Evolutionary conservation across 805 yeast genomes (phyloP), one percentile per base, ranked within the genome.

Genomic region (Brettanomyces nanus): DNA sequence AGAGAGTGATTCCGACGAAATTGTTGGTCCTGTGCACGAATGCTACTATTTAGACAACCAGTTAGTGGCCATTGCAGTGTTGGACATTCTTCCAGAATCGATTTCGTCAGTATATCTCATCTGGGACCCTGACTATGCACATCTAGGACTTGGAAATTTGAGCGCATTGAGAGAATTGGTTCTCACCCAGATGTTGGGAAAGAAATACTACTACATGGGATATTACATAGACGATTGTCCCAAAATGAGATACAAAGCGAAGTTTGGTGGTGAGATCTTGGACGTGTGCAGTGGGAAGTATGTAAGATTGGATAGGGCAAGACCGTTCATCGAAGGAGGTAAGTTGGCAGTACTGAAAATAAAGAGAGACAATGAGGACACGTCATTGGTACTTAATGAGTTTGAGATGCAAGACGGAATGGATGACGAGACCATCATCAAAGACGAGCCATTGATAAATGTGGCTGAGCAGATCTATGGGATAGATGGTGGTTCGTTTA

Each of bases 31-130:
- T 1, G 68, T 72, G 2, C 97, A 87, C 56, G 94, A 85, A 51
- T 72, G 85, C 53, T 87, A 85, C 52, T 84, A 80, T 48, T 54
- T 69, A 14, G 72, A 83, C 33, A 75, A 58, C 4, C 66, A 69
- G 43, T 62, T 87, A 17, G 73, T 84, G 29, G 95, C 90, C 1
- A 60, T 87, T 26, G 84, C 84, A 0, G 85, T 87, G 1, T 52
- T 82, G 22, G 97, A 87, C 56, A 61, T 87, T 17, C 56, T 89
- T 25, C 95, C 95, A 0, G 57, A 73, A 19, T 81, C 85, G 0
- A 56, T 89, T 0, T 85, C 95, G 0, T 78, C 95, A 0, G 89
- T 89, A 1, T 87, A 89, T 54, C 83, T 89, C 53, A 75, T 87
- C 10, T 85, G 92, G 84, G 89, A 86, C 52, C 92, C 94, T 0